phyloP scores from a whole-genome alignment of 768 basidiomycete species.

The Suillus subaureus region DNA sequence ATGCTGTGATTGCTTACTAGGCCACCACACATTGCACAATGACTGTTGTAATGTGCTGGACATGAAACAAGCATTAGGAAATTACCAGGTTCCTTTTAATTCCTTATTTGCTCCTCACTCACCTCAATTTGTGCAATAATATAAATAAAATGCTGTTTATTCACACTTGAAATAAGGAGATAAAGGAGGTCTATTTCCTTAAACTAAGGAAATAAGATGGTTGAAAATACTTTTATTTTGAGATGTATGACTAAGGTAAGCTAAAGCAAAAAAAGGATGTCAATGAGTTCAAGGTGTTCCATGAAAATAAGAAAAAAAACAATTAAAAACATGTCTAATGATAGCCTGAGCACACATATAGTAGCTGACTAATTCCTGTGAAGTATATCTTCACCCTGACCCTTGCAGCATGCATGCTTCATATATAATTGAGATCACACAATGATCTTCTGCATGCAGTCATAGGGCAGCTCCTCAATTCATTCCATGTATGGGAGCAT shows the following conservation, averaged over 20 bases:
- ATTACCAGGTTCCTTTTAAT: too few species aligned
- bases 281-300: background rate
- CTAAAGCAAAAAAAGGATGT: too few species aligned
- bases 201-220: background rate
- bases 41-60: too few species aligned
- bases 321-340: too few species aligned
- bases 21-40: too few species aligned
- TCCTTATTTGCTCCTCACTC: background rate
- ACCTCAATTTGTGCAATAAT: background rate
- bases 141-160: background rate
- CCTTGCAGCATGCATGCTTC: background rate
- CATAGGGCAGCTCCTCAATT: background rate
- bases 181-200: background rate
- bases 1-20: too few species aligned
- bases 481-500: background rate
- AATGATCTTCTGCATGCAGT: background rate
- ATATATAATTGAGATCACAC: background rate
- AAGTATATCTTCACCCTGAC: background rate
- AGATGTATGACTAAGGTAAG: too few species aligned
- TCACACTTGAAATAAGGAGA: background rate
- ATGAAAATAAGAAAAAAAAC: background rate
- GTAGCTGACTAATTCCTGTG: too few species aligned
- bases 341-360: too few species aligned
- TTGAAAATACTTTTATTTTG: too few species aligned
- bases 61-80: too few species aligned